Percentiles rank a stretch among this genome's conserved stretches.
Conservation (phyloP, 306 rosid species). For the Cyamopsis tetragonoloba region DNA sequence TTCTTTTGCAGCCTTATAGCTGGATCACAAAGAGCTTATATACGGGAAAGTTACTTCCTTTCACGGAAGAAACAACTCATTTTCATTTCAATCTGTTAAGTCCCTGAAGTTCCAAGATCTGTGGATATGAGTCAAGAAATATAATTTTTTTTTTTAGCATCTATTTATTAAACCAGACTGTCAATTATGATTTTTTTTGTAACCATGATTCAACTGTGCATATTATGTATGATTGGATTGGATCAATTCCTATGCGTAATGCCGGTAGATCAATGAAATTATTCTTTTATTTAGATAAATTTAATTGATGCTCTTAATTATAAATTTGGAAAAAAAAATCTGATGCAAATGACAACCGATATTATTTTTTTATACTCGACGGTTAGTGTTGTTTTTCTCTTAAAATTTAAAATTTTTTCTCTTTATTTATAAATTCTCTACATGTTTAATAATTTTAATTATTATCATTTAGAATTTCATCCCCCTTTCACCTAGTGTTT, state of each 20-base stretch:
- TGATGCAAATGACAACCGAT: no score
- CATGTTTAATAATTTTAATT: no score
- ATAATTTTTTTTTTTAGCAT: slow-evolving; percentile 25
- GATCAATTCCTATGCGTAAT: not conserved
- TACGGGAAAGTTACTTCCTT: slow-evolving; percentile 63
- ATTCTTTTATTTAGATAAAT: not conserved
- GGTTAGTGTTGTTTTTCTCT: no score
- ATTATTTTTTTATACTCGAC: no score
- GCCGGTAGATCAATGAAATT: not conserved
- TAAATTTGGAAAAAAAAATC: no score
- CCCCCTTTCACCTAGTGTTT: no score
- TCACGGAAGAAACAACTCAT: slow-evolving; percentile 22
- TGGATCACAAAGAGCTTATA: slow-evolving; percentile 82
- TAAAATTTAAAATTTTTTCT: no score
- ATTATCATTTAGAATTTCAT: no score
- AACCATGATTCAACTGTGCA: not conserved
- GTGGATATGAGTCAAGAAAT: slow-evolving; percentile 45
- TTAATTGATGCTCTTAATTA: no score
- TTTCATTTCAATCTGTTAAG: slow-evolving; percentile 23
- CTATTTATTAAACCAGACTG: not conserved
- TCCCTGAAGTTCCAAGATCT: slow-evolving; percentile 28
- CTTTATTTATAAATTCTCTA: no score
- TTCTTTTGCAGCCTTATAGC: slow-evolving; percentile 55
- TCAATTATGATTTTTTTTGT: not conserved
- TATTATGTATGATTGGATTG: not conserved